Evolutionary conservation across 768 basidiomycete species (phyloP), one percentile per base, ranked within the genome.

Genomic region (Rhodosporidiobolus sp.): DNA sequence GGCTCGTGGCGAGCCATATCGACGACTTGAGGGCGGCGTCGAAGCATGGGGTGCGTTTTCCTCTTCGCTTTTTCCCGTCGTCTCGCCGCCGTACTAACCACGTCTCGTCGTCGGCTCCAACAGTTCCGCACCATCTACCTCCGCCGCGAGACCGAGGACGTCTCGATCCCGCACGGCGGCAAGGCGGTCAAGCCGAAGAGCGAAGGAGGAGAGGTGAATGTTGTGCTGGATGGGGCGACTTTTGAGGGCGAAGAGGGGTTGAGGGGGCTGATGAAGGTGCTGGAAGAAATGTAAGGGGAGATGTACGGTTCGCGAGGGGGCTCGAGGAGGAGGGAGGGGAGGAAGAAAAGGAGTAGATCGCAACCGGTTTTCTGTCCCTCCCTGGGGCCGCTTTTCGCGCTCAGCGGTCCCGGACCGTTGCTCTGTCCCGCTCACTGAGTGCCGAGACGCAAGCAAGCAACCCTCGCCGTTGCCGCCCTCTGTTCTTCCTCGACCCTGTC

Each of bases 61-160:
- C 58, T 32, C 24, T 16, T 43, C 5, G 26, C 38, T 45, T 11
- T 56, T 45, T 38, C 16, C 20, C 19, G 10, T 28, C 32, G 1
- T 28, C 16, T 26, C 45, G 43, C 22, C 10, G 19, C 43, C 38
- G n/a, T 65, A 16, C 49, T 5, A 11, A 49, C 65, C 52, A 38
- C 38, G n/a, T n/a, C 1, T 20, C n/a, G 34, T 26, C 26, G 9
- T 48, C 17, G 28, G n/a, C 38, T n/a, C 26, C 16, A 7, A n/a
- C 70, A 72, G 70, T 34, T 72, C 58, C 61, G 56, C 28, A 72
- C 70, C 28, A 67, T 72, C 45, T 72, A 72, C 56, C 54, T 72
- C 43, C 70, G 65, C 19, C 60, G 70, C 10, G 28, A 35, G 24
- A 72, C 65, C 1, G 70, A 72, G 50, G 70, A 72, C 43, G 14